Base-by-base conservation (phyloP, 2,329 filamentous ascomycete species). In the Blastomyces emzantsi region DNA sequence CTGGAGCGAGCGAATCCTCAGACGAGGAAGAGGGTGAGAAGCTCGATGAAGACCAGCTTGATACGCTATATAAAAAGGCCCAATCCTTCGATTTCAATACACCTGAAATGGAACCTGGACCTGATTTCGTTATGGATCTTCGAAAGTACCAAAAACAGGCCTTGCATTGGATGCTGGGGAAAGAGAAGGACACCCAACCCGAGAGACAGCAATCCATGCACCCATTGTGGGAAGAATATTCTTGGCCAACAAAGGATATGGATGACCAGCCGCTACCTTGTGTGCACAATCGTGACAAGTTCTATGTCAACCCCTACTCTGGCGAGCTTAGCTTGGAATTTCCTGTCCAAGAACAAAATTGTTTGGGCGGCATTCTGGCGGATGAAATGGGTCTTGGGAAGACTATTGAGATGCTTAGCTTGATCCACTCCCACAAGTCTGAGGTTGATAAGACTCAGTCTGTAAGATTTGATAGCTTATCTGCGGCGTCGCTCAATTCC, bases 381-480 rank as follows among this genome's bases (percentile, higher is more conserved):
- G 94, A 99, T 71, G 83, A 97, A 76, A 99, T 99, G 94, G 94
- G 94, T 57, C 81, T 99, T 1, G 94, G 94, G 43, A 99, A 99
- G 79, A 99, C 94, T 0, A 97, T 99, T 62, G 93, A 99, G 73
- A 97, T 99, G 92, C 85, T 99, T 66, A 94, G 91, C 76, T 79
- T 99, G 60, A 84, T 99, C 5, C 94, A 99, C 73, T 85, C 90
- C 0, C 90, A 97, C 73, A 86, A 84, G 66, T 87, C 86, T 3
- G 81, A 87, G 28, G 72, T 75, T 11, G 17, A 28, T 17, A 19
- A 43, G 4, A 2, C 25, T 19, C 33, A 30, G 22, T 22, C 22
- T 41, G 17, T 33, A 17, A 36, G 51, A 9, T 39, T 56, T 28
- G 25, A 52, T 28, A 33, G 36, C 5, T 39, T 56, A 47, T 33